Base-by-base conservation (phyloP, 257 asterid species). In the Henckelia pumila region DNA sequence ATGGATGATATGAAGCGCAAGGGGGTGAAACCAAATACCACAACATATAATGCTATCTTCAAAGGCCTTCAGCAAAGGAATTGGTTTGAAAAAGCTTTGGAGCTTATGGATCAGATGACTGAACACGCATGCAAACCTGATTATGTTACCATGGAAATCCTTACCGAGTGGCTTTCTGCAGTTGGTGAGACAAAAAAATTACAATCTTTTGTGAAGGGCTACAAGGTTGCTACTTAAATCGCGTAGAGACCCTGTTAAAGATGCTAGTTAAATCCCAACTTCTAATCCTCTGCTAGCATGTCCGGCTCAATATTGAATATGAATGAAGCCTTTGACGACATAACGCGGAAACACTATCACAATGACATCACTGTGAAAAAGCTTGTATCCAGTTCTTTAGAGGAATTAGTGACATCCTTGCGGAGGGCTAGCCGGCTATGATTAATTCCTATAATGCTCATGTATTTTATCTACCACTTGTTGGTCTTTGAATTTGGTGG, bases 71-170 rank as follows among this genome's bases (percentile, higher is more conserved):
- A 67, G 69, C 80, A 77, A 74, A 82, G 83, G 77, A 83, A 85
- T 64, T 82, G 77, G 95, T 40, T 77, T 21, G 95, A 86, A 28
- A 88, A 77, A 68, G 94, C 96, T 1, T 70, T 85, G 55, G 72
- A 78, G 35, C 77, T 79, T n/a, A 93, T 93, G 99, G 84, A 90
- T 66, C 82, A 80, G 73, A 93, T 93, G 99, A 82, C 76, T 8
- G 84, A 85, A 57, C 74, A 81, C 24, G 83, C 80, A 5, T 90
- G 95, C 66, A 70, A 75, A 77, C 99, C 99, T 24, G 92, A 90
- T 61, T 88, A 77, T 81, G 28, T 85, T 32, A 93, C 99, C 24
- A 80, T 93, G 91, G 95, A 84, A 53, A 81, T 85, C 37, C 95
- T 93, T 44, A 85, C 87, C 0, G 87, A 78, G 71, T 93, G 99